A percentile compares a stretch with the other conserved stretches of the same genome.
Evolutionary conservation across 306 rosid species (phyloP).

Genomic region (Citrullus colocynthis): DNA sequence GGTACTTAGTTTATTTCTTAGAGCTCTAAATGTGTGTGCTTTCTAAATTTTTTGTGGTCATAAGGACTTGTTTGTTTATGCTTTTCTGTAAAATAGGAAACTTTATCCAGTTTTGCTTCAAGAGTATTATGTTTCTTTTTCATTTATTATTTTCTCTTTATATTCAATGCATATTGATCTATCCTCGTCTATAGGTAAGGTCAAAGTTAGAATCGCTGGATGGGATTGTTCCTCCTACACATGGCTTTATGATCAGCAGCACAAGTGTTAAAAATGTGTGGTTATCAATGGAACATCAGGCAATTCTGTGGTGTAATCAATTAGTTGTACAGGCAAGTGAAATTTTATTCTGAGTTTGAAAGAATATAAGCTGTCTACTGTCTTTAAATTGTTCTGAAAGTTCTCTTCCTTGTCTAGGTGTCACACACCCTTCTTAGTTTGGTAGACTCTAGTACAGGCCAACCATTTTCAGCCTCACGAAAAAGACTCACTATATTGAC

Average conservation of each 20-base stretch:
- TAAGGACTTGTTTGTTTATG: neutral
- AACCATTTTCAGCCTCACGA: conserved; percentile 49
- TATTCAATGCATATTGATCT: conserved; percentile 6
- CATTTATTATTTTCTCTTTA: neutral
- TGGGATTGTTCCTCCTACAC: conserved; percentile 91
- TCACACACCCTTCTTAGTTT: conserved; percentile 92
- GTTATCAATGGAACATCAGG: conserved; percentile 99
- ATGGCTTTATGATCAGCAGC: conserved; percentile 94
- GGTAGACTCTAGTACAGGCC: conserved; percentile 65
- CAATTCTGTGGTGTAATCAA: conserved; percentile 95
- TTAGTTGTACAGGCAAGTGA: conserved; percentile 76
- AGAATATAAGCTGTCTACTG: conserved; percentile 14
- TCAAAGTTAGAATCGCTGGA: conserved; percentile 75
- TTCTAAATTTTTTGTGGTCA: neutral
- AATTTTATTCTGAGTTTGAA: conserved; percentile 6
- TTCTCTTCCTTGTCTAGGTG: conserved; percentile 42
- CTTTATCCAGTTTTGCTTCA: neutral
- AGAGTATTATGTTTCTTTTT: neutral
- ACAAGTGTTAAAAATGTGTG: conserved; percentile 91
- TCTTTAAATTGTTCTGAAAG: conserved; percentile 20
- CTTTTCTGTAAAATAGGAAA: neutral
- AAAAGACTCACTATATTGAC: conserved; percentile 53
- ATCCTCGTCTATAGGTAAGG: conserved; percentile 43
- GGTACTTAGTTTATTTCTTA: neutral
- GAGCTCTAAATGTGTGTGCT: neutral